These are phyloP conservation scores for Entonaema liquescens DNA, from an alignment of 495 filamentous ascomycete genomes.

Conservation along the genomic window DNA sequence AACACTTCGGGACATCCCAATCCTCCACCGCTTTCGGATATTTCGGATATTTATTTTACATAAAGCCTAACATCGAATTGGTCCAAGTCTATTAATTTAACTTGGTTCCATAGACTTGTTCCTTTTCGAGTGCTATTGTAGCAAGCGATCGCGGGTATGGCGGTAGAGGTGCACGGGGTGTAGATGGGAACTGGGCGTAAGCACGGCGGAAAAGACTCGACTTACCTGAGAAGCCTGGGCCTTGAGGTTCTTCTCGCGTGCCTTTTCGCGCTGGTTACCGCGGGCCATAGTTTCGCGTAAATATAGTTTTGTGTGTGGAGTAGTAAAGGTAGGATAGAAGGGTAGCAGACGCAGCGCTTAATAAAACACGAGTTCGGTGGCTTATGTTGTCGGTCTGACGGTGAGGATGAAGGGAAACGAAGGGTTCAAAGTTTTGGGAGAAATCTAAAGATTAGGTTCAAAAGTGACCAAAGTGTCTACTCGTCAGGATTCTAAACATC, in stretches of 20 bases:
- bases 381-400: slow-evolving; percentile 2
- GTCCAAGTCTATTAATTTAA: background rate
- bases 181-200: slow-evolving; percentile 14
- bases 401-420: background rate
- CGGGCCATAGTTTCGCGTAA: slow-evolving; percentile 74
- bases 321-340: slow-evolving; percentile 14
- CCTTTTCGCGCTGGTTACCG: slow-evolving; percentile 92
- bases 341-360: slow-evolving; percentile 31
- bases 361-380: slow-evolving; percentile 26
- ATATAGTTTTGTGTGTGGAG: no score
- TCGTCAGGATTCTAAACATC: no score
- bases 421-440: background rate
- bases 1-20: background rate
- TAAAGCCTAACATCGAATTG: background rate
- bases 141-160: background rate
- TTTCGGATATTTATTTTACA: background rate
- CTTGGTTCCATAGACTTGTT: background rate
- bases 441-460: slow-evolving; percentile 19
- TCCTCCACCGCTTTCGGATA: background rate
- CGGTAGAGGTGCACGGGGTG: slow-evolving; percentile 2
- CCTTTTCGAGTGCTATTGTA: background rate
- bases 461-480: slow-evolving; percentile 7
- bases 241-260: slow-evolving; percentile 82
- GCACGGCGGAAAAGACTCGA: slow-evolving; percentile 24
- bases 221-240: slow-evolving; percentile 64